Percentiles rank a stretch among this genome's conserved stretches.
Conservation (phyloP, 2,329 filamentous ascomycete genomes). For the Fusarium graminum region DNA sequence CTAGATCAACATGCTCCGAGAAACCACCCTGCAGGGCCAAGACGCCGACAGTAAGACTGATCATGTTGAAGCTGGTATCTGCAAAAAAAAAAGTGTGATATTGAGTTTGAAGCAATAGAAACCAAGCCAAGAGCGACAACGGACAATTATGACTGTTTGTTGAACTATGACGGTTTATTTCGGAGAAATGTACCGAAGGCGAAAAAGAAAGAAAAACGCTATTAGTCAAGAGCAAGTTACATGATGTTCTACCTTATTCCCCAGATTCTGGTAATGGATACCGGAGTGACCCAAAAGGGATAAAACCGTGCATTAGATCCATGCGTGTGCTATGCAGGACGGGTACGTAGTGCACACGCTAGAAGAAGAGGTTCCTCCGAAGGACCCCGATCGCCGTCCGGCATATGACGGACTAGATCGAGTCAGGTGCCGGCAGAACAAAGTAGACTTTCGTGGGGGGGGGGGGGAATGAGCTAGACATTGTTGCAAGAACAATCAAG, state of each 20-base stretch:
- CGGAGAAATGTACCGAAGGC: conserved; percentile 37
- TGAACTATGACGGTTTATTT: conserved; percentile 10
- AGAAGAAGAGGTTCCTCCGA: conserved; percentile 23
- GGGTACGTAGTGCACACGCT: conserved; percentile 20
- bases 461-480: not conserved
- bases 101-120: not conserved
- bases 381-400: conserved; percentile 23
- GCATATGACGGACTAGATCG: conserved; percentile 11
- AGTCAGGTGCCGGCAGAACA: conserved; percentile 16
- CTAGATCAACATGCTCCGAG: conserved; percentile 83
- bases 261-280: conserved; percentile 41
- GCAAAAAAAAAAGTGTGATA: not conserved
- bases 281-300: conserved; percentile 43
- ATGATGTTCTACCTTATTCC: conserved; percentile 17
- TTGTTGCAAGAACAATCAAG: not conserved
- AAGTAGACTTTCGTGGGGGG: not conserved
- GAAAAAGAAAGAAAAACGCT: conserved; percentile 10
- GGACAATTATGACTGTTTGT: not conserved
- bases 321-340: conserved; percentile 30
- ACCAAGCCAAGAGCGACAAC: conserved; percentile 32
- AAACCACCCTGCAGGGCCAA: conserved; percentile 92
- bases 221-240: conserved; percentile 24
- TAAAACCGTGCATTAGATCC: conserved; percentile 32
- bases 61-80: conserved; percentile 30
- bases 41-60: conserved; percentile 68